A percentile compares a stretch with the other conserved stretches of the same genome.
phyloP scores from a whole-genome alignment of 1,284 basidiomycete genomes.

The Fistulinella staudtii region DNA sequence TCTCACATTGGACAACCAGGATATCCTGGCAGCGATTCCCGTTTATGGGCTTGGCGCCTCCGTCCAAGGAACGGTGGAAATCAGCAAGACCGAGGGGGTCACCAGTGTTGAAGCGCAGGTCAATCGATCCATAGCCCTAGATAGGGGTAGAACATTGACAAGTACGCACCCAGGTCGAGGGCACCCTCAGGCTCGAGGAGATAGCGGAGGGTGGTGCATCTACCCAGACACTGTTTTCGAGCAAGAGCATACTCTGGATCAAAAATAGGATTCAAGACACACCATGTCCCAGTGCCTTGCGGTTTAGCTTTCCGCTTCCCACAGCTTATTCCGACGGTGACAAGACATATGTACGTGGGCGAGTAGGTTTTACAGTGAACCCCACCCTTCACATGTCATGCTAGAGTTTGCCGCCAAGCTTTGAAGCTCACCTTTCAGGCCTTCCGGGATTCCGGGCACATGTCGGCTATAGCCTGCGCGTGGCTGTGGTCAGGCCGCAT shows the following conservation, averaged over 20 bases:
- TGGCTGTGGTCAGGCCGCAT: conserved; percentile 41
- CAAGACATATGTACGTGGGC: conserved; percentile 51
- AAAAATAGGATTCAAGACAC: conserved; percentile 39
- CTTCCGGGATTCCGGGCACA: conserved; percentile 63
- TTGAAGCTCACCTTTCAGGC: conserved; percentile 55
- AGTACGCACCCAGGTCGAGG: conserved; percentile 49
- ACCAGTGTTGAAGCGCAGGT: conserved; percentile 64
- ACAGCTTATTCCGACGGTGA: conserved; percentile 52
- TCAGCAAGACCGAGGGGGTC: conserved; percentile 53
- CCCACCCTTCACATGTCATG: conserved; percentile 5
- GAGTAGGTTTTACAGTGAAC: background rate
- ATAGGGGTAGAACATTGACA: conserved; percentile 13
- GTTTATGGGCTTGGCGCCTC: conserved; percentile 51
- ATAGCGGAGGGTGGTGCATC: conserved; percentile 60
- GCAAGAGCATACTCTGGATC: conserved; percentile 53
- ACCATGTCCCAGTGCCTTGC: conserved; percentile 49
- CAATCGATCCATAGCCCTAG: background rate
- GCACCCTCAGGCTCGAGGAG: conserved; percentile 55
- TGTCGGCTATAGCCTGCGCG: conserved; percentile 56
- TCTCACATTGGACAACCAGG: conserved; percentile 52
- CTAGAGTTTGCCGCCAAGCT: conserved; percentile 63
- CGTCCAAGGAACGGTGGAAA: conserved; percentile 55
- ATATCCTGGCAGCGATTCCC: conserved; percentile 46
- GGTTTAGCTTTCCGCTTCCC: conserved; percentile 56
- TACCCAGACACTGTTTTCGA: conserved; percentile 48